Evolutionary conservation across 805 yeast species (phyloP), one percentile per base, ranked within the genome.

Genomic region (Clavispora carvajalis): DNA sequence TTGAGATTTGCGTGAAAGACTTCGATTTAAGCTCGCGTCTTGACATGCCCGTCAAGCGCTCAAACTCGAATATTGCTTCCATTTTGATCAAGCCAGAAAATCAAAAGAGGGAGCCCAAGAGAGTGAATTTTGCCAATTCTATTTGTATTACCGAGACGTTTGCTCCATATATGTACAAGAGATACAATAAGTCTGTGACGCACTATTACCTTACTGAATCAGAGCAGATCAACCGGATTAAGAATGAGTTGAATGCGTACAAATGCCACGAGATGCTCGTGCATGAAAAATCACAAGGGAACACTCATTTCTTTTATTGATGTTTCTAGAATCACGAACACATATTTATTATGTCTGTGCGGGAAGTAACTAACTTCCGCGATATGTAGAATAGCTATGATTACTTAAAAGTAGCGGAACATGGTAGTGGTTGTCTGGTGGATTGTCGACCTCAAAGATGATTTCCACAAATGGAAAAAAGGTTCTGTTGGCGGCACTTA

Each of bases 391-490:
- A 65, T 89, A 90, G 24, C 95, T 83, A 63, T 83, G 87, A 56
- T 87, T 87, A 33, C 95, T 80, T 43, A 90, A 67, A 39, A 90
- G 71, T 46, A 90, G 65, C 0, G 98, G 98, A 40, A 90, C 83
- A 58, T 90, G 98, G 62, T 88, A 90, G 59, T 90, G 98, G 28
- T 76, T 67, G 44, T 82, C 87, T 0, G 87, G 82, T 0, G 85
- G 84, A 47, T 71, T 69, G 6, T 72, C 73, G 3, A 90, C 77
- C 22, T 74, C 74, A 56, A 90, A 90, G 1, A 73, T 69, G 29
- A 90, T 85, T 45, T 90, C 96, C 7, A 89, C 88, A 55, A 76
- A 83, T 0, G 97, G 97, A 69, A 89, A 90, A 58, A 89, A 89
- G 1, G 89, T 82, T 42, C 70, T 63, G 35, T 51, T 55, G 22